phyloP scores from a whole-genome alignment of 768 basidiomycete genomes.

The Chlorophyllum brunneum region DNA sequence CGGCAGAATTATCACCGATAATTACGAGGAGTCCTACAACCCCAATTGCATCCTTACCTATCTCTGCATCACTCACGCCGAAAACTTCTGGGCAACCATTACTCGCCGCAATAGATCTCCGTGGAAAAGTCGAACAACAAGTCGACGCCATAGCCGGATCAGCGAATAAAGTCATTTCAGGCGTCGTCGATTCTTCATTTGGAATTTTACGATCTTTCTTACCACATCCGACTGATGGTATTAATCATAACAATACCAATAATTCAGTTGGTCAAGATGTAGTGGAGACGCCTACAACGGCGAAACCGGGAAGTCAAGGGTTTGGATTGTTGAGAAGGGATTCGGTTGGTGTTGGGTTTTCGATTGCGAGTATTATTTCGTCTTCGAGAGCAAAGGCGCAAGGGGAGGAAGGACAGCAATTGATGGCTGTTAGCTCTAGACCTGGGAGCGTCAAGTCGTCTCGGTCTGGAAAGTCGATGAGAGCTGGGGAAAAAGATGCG shows the following conservation, averaged over 20 bases:
- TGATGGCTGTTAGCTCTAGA: slow-evolving; percentile 39
- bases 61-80: slow-evolving; percentile 9
- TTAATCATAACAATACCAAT: slow-evolving; percentile 34
- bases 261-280: not conserved
- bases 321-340: slow-evolving; percentile 73
- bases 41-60: slow-evolving; percentile 39
- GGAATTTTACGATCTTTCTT: slow-evolving; percentile 80
- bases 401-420: slow-evolving; percentile 43
- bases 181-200: slow-evolving; percentile 89
- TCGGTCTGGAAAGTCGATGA: slow-evolving; percentile 25
- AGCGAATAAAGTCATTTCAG: slow-evolving; percentile 79
- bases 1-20: slow-evolving; percentile 79
- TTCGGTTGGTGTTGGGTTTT: slow-evolving; percentile 49
- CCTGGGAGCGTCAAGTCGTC: slow-evolving; percentile 39
- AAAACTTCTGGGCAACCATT: not conserved
- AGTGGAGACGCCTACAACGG: slow-evolving; percentile 16
- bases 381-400: slow-evolving; percentile 31
- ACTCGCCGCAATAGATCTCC: slow-evolving; percentile 34
- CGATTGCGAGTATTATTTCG: slow-evolving; percentile 69
- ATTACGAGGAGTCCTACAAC: slow-evolving; percentile 52
- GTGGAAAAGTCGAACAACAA: slow-evolving; percentile 72
- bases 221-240: too few species aligned
- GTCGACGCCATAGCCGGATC: slow-evolving; percentile 79
- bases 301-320: slow-evolving; percentile 33
- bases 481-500: slow-evolving; percentile 31